Evolutionary conservation across 805 yeast species (phyloP).

Genomic region (Metschnikowia matae): DNA sequence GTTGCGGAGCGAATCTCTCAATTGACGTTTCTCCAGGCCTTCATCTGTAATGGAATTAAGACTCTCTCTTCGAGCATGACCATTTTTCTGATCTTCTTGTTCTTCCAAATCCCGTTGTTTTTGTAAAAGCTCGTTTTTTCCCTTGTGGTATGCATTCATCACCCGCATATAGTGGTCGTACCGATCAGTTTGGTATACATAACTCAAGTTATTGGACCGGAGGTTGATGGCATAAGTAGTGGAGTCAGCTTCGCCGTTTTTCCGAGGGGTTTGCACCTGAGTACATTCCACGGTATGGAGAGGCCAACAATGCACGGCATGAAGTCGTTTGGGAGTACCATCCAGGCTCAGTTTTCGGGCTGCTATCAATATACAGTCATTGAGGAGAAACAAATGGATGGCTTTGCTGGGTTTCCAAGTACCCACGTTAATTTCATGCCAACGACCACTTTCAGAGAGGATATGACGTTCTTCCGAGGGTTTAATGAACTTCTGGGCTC

Average conservation of each 20-base stretch:
- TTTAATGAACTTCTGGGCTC: constrained; percentile 78
- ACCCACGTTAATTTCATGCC: constrained; percentile 83
- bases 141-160: constrained; percentile 53
- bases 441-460: constrained; percentile 70
- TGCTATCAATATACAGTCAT: constrained; percentile 75
- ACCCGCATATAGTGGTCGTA: constrained; percentile 54
- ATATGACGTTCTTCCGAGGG: constrained; percentile 78
- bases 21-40: constrained; percentile 34
- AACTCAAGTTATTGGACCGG: constrained; percentile 45
- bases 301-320: constrained; percentile 79
- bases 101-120: constrained; percentile 26
- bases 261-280: constrained; percentile 31
- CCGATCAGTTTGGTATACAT: constrained; percentile 58
- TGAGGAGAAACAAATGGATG: constrained; percentile 70
- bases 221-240: constrained; percentile 43
- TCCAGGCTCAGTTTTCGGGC: constrained; percentile 43
- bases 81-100: constrained; percentile 9
- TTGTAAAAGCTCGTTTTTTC: constrained; percentile 48
- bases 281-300: constrained; percentile 53
- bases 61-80: constrained; percentile 11
- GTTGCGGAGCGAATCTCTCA: constrained; percentile 45
- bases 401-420: constrained; percentile 78
- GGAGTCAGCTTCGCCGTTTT: constrained; percentile 19
- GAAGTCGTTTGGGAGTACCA: constrained; percentile 37
- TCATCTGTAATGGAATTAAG: constrained; percentile 18